Base-by-base conservation (phyloP, 2,329 filamentous ascomycete species). In the Penicillium capsulatum region DNA sequence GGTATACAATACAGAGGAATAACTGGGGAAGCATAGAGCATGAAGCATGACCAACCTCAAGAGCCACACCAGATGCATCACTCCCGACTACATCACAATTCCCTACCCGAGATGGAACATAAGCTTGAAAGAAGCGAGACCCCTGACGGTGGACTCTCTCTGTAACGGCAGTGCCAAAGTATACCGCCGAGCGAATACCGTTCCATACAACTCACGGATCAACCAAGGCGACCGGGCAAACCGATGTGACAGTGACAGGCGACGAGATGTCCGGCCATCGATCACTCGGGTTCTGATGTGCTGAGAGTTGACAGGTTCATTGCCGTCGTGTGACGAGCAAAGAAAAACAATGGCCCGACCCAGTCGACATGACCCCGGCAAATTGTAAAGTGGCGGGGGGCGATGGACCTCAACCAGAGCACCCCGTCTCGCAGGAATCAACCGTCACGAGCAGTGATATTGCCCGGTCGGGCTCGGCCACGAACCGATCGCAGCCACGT, bases 401-500 rank as follows among this genome's bases (percentile, higher is more conserved):
- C n/a, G n/a, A n/a, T n/a, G n/a, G n/a, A n/a, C n/a, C n/a, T n/a
- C n/a, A n/a, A n/a, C 22, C 22, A 7, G 22, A 24, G 7, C 7
- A 11, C 29, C 17, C 28, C 16, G 33, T 39, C 31, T 22, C 8
- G 11, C 16, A 17, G 15, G 15, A 20, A 17, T 13, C 13, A 11
- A 11, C 7, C 17, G 8, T 40, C 38, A 40, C 26, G 19, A 32
- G 37, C 13, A 34, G n/a, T 22, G 19, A 22, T 22, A 5, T 22
- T 22, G 19, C 19, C 19, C 19, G 19, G 19, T 11, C 26, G 13
- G 26, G 6, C 6, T 14, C 26, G 17, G 31, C 29, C 39, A 34
- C 45, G 36, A 50, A 53, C 43, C 27, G 36, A 47, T 40, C 11
- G 33, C 36, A 33, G 50, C 48, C 48, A 53, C 45, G 51, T 50